A percentile compares a stretch with the other conserved stretches of the same genome.
Evolutionary conservation across 352 stramenopile genomes (phyloP).

Genomic region (Globisporangium sylvaticum): DNA sequence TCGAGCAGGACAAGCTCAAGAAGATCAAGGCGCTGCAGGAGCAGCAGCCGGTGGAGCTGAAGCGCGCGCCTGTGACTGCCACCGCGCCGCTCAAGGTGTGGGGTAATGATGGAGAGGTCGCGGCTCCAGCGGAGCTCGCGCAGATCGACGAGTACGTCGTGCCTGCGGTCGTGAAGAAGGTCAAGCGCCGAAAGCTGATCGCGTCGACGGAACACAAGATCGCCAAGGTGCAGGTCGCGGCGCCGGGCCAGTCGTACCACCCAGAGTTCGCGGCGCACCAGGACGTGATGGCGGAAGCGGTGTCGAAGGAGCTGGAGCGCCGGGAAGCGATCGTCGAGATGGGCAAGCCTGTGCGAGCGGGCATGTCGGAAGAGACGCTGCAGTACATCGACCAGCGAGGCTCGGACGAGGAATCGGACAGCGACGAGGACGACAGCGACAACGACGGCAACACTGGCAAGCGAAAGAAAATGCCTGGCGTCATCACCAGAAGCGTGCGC

Average conservation of each 20-base stretch:
- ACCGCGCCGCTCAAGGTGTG: constrained; percentile 27
- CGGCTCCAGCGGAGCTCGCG: constrained; percentile 30
- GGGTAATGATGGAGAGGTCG: constrained; percentile 39
- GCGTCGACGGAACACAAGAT: constrained; percentile 66
- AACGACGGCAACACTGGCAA: constrained; percentile 27
- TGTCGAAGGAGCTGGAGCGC: constrained; percentile 67
- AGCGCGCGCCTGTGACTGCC: constrained; percentile 15
- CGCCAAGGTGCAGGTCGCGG: constrained; percentile 68
- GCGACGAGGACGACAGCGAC: constrained; percentile 30
- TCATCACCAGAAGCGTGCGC: constrained; percentile 65
- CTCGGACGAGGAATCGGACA: constrained; percentile 37
- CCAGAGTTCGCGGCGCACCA: constrained; percentile 80
- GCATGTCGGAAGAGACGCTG: constrained; percentile 75
- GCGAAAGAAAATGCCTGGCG: constrained; percentile 42
- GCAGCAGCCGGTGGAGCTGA: background rate
- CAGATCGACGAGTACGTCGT: constrained; percentile 59
- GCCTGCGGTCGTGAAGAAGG: constrained; percentile 54
- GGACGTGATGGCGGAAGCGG: constrained; percentile 68
- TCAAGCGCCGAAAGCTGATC: constrained; percentile 46
- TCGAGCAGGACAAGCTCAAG: constrained; percentile 49
- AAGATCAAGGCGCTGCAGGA: constrained; percentile 38
- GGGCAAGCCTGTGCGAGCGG: constrained; percentile 39
- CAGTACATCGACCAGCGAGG: constrained; percentile 72
- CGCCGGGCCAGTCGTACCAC: constrained; percentile 81
- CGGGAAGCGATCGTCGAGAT: constrained; percentile 43